Evolutionary conservation across 2,329 filamentous ascomycete genomes (phyloP), one percentile per base, ranked within the genome.

Genomic region (Pyrenophora seminiperda): DNA sequence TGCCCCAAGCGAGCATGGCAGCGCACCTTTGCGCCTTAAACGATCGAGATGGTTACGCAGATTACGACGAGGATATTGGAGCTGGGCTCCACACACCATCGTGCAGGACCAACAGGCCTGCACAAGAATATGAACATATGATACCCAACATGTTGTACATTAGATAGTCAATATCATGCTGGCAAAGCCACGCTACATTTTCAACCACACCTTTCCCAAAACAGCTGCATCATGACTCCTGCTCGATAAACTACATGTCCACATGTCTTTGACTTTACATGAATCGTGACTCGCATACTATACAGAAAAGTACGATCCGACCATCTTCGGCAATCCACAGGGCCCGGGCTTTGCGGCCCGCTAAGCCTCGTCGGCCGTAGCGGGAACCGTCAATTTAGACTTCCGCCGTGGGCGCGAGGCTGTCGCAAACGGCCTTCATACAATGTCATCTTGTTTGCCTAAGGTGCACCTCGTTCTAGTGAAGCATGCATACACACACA

Each of bases 31-130:
- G 47, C 37, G 7, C 27, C 37, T 3, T 9, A 27, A 40, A 20
- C 4, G 4, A 18, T 22, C 14, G 37, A 15, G 15, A 18, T 20
- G n/a, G 15, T 20, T 17, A 22, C 14, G 15, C 29, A 22, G 18
- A 43, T 17, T 18, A 24, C 6, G 40, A 49, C 38, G 15, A 27
- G 39, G 29, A 30, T 29, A 29, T 36, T 14, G 36, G 41, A 45
- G 53, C 52, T 47, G 50, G 55, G n/a, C 31, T 54, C 46, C 20
- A 2, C 4, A 27, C 31, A 7, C 19, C n/a, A 45, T 42, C 17
- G 32, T 45, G 39, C 30, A 38, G 27, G 39, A 17, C 17, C 47
- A 48, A 50, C 52, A 45, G 50, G 52, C 29, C 36, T 54, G 50
- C 18, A 22, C 17, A 20, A 17, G 11, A 15, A 42, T 20, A 10